These are phyloP conservation scores for Peltaster fructicola DNA, from an alignment of 2,329 filamentous ascomycete species.

Conservation along the genomic window DNA sequence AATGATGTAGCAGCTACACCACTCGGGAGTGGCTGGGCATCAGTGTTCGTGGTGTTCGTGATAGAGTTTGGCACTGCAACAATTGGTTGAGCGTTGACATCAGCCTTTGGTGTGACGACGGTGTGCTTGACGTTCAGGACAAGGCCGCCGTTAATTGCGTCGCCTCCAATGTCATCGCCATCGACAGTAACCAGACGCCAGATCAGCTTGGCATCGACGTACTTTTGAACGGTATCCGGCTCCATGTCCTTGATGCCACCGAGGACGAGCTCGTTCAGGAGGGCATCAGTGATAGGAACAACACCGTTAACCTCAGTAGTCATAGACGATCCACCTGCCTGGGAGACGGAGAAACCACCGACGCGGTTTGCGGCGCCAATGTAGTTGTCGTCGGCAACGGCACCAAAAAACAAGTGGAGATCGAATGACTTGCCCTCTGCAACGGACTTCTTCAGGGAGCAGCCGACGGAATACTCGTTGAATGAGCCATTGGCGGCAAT, in stretches of 20 bases:
- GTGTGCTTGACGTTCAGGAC: slow-evolving; percentile 1
- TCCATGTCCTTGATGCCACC: slow-evolving; percentile 4
- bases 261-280: slow-evolving; percentile 4
- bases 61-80: slow-evolving; percentile 3
- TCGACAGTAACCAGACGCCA: slow-evolving; percentile 4
- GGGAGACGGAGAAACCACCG: slow-evolving; percentile 4
- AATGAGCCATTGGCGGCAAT: slow-evolving; percentile 4
- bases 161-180: slow-evolving; percentile 4
- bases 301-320: slow-evolving; percentile 2
- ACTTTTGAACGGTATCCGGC: slow-evolving; percentile 3
- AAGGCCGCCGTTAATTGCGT: slow-evolving; percentile 2
- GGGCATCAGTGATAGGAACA: slow-evolving; percentile 4
- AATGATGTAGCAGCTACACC: slow-evolving; percentile 1
- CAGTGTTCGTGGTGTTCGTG: slow-evolving; percentile 1
- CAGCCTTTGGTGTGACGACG: slow-evolving; percentile 3
- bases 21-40: slow-evolving; percentile 1
- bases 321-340: slow-evolving; percentile 1
- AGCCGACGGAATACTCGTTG: slow-evolving; percentile 3
- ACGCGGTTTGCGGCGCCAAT: slow-evolving; percentile 5
- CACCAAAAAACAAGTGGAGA: slow-evolving; percentile 5
- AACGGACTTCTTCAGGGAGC: slow-evolving; percentile 3
- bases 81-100: slow-evolving; percentile 2
- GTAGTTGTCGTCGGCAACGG: slow-evolving; percentile 4
- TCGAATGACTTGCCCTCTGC: slow-evolving; percentile 5
- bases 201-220: slow-evolving; percentile 3